Base-by-base conservation (phyloP, 225 moss, liverwort and hornwort genomes). In the Physcomitrium patens region DNA sequence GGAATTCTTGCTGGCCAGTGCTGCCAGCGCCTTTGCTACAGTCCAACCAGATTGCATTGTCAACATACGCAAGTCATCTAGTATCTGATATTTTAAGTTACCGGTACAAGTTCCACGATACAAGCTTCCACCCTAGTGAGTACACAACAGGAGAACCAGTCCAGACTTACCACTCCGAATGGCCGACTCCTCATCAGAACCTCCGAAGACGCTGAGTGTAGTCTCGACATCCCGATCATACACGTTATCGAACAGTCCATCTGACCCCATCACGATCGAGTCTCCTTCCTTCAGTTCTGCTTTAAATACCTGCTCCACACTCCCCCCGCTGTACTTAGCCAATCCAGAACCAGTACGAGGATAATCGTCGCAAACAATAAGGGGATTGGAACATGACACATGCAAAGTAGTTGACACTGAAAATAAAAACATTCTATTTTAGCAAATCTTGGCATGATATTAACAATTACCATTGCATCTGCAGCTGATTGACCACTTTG, bases 191-290 rank as follows among this genome's bases (percentile, higher is more conserved):
- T 86, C 77, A 72, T 91, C 86, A 65, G 76, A 80, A n/a, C 82
- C 90, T 69, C 77, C 81, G 65, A 90, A 87, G 13, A 80, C 17
- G 52, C 86, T 84, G 42, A 99, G 80, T 2, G 82, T 78, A 22
- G 75, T 20, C 79, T 99, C 97, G 67, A 99, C 87, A 65, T 99
- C 97, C 46, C 80, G 70, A 68, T 99, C 91, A 77, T 84, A 93
- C 42, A 93, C 87, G 69, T 99, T 99, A 74, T 99, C 97, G 74
- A 99, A 99, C 0, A 99, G 87, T n/a, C 97, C 97, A 78, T 99
- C 97, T 13, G 97, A 99, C 0, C 97, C 97, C 93, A 99, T 90
- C 9, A 99, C 91, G 51, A 99, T 84, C 43, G 85, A 88, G 69
- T 99, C 97, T 15, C 97, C 97, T 88, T 93, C 91, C 71, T 80